Evolutionary conservation across 2,329 filamentous ascomycete genomes (phyloP).

Genomic region (Aureobasidium sp.): DNA sequence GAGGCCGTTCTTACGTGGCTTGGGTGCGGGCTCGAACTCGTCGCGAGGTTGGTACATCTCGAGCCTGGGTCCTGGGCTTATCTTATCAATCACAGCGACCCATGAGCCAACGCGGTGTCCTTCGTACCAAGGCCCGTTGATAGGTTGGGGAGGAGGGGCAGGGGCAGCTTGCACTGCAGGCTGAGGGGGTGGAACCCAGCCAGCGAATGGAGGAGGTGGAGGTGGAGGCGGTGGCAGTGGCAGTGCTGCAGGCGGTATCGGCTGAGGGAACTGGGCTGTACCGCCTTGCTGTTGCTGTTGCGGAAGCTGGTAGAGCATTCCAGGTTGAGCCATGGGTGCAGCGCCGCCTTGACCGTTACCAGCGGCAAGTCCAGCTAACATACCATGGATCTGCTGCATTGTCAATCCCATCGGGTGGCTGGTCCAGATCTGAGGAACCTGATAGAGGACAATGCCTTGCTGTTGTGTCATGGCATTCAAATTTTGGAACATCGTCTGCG

Average conservation of each 20-base stretch:
- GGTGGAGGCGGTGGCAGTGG: neutral
- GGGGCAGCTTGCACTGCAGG: neutral
- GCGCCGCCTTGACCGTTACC: neutral
- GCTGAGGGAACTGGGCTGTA: neutral
- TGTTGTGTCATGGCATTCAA: neutral
- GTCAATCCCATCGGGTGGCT: slow-evolving; percentile 9
- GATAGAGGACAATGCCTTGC: neutral
- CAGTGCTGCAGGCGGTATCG: neutral
- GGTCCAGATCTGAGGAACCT: slow-evolving; percentile 5
- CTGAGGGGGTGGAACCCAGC: neutral
- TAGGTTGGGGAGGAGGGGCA: neutral
- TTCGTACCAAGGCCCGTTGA: slow-evolving; percentile 20
- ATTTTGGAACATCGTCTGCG: neutral
- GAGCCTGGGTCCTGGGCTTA: slow-evolving; percentile 41
- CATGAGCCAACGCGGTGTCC: slow-evolving; percentile 39
- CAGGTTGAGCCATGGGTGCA: slow-evolving; percentile 1
- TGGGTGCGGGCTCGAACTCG: slow-evolving; percentile 20
- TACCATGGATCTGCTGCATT: slow-evolving; percentile 2
- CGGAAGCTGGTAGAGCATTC: neutral
- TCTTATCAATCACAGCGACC: slow-evolving; percentile 40
- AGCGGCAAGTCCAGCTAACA: neutral
- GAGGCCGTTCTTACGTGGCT: slow-evolving; percentile 26
- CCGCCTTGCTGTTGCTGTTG: neutral
- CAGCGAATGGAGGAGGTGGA: neutral
- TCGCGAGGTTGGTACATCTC: slow-evolving; percentile 29